A percentile compares a stretch with the other conserved stretches of the same genome.
phyloP scores from a whole-genome alignment of 371 early-diverging fungal genomes.

The Mortierella sp. region DNA sequence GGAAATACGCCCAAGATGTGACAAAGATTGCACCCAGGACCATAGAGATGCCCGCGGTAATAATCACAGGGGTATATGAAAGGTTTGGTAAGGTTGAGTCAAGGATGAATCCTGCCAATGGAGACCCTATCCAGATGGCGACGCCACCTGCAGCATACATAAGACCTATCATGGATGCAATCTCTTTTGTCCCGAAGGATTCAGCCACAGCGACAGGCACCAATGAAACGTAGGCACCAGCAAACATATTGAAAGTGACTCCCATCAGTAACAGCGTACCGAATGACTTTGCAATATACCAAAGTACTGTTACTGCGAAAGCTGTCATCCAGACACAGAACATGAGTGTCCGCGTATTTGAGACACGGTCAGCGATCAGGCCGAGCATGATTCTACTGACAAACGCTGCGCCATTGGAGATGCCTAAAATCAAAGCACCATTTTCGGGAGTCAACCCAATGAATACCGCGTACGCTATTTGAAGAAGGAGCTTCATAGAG shows the following conservation, averaged over 20 bases:
- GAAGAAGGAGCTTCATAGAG: background rate
- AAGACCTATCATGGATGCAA: slow-evolving; percentile 43
- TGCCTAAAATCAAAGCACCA: slow-evolving; percentile 62
- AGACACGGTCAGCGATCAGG: slow-evolving; percentile 59
- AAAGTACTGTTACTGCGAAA: slow-evolving; percentile 32
- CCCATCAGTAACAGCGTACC: slow-evolving; percentile 37
- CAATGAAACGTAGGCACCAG: slow-evolving; percentile 34
- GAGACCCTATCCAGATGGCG: slow-evolving; percentile 42
- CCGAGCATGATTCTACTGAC: slow-evolving; percentile 63
- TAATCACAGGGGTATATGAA: slow-evolving; percentile 59
- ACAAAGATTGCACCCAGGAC: slow-evolving; percentile 47
- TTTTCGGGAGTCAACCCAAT: slow-evolving; percentile 53
- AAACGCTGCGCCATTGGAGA: slow-evolving; percentile 65
- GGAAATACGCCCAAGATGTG: slow-evolving; percentile 40
- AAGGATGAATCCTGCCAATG: slow-evolving; percentile 55
- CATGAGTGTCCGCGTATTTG: slow-evolving; percentile 57
- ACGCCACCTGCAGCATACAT: slow-evolving; percentile 40
- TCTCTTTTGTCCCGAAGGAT: slow-evolving; percentile 37
- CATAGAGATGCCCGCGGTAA: slow-evolving; percentile 58
- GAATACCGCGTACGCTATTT: slow-evolving; percentile 37
- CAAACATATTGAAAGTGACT: slow-evolving; percentile 29
- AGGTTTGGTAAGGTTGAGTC: slow-evolving; percentile 46
- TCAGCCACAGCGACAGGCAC: slow-evolving; percentile 45
- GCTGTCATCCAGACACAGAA: slow-evolving; percentile 53
- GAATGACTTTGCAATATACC: slow-evolving; percentile 34